These are phyloP conservation scores for Farysia itapuensis DNA, from an alignment of 1,284 basidiomycete genomes.

Conservation along the genomic window DNA sequence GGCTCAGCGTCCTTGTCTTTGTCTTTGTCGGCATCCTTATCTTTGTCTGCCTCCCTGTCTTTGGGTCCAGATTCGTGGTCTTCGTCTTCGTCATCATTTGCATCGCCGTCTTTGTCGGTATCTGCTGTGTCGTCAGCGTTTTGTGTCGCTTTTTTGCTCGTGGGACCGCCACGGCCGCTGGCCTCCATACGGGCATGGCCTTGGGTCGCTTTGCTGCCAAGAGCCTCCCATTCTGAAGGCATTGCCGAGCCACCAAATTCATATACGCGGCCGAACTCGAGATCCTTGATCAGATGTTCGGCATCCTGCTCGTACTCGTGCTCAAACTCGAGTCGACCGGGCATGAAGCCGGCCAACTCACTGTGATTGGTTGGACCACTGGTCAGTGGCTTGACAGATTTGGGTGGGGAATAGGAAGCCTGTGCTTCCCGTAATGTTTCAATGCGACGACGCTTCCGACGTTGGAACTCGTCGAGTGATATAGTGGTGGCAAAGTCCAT, in stretches of 20 bases:
- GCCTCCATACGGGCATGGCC: conserved; percentile 60
- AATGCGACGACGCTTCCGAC: conserved; percentile 51
- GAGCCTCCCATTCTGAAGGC: conserved; percentile 50
- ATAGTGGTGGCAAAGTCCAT: conserved; percentile 39
- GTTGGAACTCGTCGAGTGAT: conserved; percentile 53
- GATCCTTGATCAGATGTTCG: conserved; percentile 90
- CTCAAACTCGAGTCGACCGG: conserved; percentile 95
- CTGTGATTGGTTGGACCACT: conserved; percentile 86
- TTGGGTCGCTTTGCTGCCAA: conserved; percentile 48
- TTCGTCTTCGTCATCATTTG: conserved; percentile 30
- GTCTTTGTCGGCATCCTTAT: conserved; percentile 44
- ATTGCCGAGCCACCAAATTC: conserved; percentile 76
- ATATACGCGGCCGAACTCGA: conserved; percentile 87
- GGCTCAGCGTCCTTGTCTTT: conserved; percentile 36
- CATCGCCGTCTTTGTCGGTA: conserved; percentile 4
- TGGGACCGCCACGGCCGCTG: conserved; percentile 67
- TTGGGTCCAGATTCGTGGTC: conserved; percentile 13
- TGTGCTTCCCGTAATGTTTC: conserved; percentile 49
- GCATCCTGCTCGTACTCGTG: conserved; percentile 90
- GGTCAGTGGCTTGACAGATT: conserved; percentile 71
- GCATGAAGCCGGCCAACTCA: conserved; percentile 89
- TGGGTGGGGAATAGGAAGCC: conserved; percentile 47
- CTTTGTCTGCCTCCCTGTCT: conserved; percentile 22
- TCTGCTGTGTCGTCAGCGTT: conserved; percentile 13
- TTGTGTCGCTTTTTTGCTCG: conserved; percentile 41